A percentile compares a stretch with the other conserved stretches of the same genome.
Evolutionary conservation across 495 filamentous ascomycete genomes (phyloP).

Genomic region (Neurospora sp.): DNA sequence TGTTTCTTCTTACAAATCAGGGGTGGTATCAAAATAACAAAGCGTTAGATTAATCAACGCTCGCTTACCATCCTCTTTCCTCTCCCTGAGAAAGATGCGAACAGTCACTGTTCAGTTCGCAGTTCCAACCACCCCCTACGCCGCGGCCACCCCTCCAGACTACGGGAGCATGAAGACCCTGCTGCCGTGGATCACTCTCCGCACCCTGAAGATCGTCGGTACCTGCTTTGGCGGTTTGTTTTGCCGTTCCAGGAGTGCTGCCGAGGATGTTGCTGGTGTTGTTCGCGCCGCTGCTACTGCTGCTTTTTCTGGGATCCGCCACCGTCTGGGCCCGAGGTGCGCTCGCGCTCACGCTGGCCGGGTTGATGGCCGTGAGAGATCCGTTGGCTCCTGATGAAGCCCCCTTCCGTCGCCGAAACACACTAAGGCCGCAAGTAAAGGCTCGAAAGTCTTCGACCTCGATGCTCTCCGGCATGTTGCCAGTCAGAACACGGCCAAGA

Average conservation of each 20-base stretch:
- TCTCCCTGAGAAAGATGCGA: slow-evolving; percentile 59
- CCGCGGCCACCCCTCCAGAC: slow-evolving; percentile 55
- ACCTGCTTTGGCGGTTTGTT: slow-evolving; percentile 18
- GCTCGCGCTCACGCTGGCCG: neutral
- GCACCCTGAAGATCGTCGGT: slow-evolving; percentile 19
- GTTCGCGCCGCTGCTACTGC: neutral
- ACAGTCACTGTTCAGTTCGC: slow-evolving; percentile 75
- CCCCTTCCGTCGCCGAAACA: slow-evolving; percentile 25
- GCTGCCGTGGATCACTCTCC: slow-evolving; percentile 9
- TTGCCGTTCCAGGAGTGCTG: slow-evolving; percentile 1
- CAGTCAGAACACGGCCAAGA: slow-evolving; percentile 70
- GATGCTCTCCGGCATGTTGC: slow-evolving; percentile 56
- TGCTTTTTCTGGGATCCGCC: neutral
- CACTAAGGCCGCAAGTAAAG: slow-evolving; percentile 75
- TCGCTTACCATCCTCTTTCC: slow-evolving; percentile 78
- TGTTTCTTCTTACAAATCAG: slow-evolving; percentile 8
- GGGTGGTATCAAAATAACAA: slow-evolving; percentile 4
- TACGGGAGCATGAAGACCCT: slow-evolving; percentile 31
- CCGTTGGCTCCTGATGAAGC: neutral
- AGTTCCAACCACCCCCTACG: slow-evolving; percentile 72
- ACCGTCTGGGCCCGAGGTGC: neutral
- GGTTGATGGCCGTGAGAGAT: neutral
- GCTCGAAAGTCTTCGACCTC: slow-evolving; percentile 69
- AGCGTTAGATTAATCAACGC: slow-evolving; percentile 2
- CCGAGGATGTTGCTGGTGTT: slow-evolving; percentile 5